phyloP scores from a whole-genome alignment of 805 yeast genomes.

The Yarrowia sp. region DNA sequence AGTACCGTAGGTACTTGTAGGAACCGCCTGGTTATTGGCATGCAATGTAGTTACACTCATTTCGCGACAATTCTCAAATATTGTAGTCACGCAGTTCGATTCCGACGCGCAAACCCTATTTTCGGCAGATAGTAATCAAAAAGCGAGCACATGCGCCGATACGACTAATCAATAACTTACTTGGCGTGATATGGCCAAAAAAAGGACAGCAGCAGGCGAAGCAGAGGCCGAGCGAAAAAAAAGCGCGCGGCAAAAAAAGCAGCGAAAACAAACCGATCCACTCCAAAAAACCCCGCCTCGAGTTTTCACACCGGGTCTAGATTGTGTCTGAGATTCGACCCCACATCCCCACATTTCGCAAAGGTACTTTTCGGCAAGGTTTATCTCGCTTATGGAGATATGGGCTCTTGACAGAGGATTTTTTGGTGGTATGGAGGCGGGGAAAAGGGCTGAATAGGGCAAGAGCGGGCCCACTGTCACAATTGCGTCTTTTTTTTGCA shows the following conservation, averaged over 20 bases:
- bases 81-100: too few species aligned
- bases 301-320: not conserved
- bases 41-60: too few species aligned
- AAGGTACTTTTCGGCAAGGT: not conserved
- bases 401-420: too few species aligned
- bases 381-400: not conserved
- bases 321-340: not conserved
- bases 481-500: too few species aligned
- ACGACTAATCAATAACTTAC: constrained; percentile 7
- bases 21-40: too few species aligned
- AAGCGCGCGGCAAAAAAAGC: not conserved
- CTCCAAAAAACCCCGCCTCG: not conserved
- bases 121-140: not conserved
- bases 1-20: too few species aligned
- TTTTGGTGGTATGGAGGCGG: too few species aligned
- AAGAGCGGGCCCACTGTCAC: too few species aligned
- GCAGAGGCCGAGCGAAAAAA: not conserved
- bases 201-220: not conserved
- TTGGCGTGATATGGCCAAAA: too few species aligned
- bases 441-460: too few species aligned
- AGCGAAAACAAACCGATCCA: not conserved
- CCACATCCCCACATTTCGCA: constrained; percentile 12
- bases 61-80: too few species aligned
- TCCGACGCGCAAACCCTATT: not conserved
- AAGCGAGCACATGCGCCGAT: not conserved